These are phyloP conservation scores for Zygotorulaspora sp. DNA, from an alignment of 805 yeast genomes.

Conservation along the genomic window DNA sequence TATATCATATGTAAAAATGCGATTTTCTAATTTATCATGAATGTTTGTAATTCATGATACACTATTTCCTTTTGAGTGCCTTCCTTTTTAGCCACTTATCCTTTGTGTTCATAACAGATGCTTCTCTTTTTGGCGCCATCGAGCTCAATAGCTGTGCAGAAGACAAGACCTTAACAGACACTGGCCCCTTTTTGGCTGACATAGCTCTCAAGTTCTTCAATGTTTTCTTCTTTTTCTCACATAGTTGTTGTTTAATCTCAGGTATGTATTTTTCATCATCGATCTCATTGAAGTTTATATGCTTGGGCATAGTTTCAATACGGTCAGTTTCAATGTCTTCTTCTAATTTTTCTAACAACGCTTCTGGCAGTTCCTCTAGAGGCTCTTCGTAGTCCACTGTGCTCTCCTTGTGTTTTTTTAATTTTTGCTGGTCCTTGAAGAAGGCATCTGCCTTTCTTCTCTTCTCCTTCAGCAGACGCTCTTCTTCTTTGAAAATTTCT, in stretches of 20 bases:
- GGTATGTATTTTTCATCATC: slow-evolving; percentile 16
- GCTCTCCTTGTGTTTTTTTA: slow-evolving; percentile 23
- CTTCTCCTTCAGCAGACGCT: slow-evolving; percentile 30
- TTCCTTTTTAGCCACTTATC: slow-evolving; percentile 36
- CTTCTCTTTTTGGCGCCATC: slow-evolving; percentile 33
- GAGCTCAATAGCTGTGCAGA: slow-evolving; percentile 11
- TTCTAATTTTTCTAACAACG: slow-evolving; percentile 36
- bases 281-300: slow-evolving; percentile 34
- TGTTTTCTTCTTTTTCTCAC: slow-evolving; percentile 33
- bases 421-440: slow-evolving; percentile 34
- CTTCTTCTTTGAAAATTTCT: slow-evolving; percentile 25
- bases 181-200: slow-evolving; percentile 39
- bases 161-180: slow-evolving; percentile 37
- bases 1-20: background rate
- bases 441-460: slow-evolving; percentile 32
- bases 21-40: background rate
- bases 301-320: slow-evolving; percentile 25
- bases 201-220: slow-evolving; percentile 32
- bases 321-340: slow-evolving; percentile 17
- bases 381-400: slow-evolving; percentile 21
- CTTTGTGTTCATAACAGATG: slow-evolving; percentile 24
- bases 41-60: background rate
- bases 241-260: slow-evolving; percentile 17
- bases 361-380: slow-evolving; percentile 40
- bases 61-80: slow-evolving; percentile 27